phyloP scores from a whole-genome alignment of 2,329 filamentous ascomycete species.

The Colletotrichum somersetense region DNA sequence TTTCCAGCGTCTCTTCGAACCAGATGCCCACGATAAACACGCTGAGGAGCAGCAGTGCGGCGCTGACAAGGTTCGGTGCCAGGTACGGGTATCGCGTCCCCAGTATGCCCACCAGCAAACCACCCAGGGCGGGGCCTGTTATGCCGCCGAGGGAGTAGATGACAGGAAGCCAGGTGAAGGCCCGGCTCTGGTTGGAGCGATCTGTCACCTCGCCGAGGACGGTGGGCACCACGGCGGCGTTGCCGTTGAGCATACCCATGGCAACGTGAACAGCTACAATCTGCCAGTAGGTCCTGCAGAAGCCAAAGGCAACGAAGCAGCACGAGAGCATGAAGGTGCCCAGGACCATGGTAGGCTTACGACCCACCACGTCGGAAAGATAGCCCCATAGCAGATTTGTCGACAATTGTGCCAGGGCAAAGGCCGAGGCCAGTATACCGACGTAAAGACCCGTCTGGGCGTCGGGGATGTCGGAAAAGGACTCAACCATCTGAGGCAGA shows the following conservation, averaged over 20 bases:
- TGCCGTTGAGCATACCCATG: conserved; percentile 96
- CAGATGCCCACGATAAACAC: conserved; percentile 82
- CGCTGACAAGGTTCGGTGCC: conserved; percentile 84
- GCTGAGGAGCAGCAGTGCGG: conserved; percentile 77
- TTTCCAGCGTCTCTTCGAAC: conserved; percentile 87
- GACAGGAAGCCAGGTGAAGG: conserved; percentile 94
- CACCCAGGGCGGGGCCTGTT: conserved; percentile 91
- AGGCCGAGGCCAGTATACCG: conserved; percentile 88
- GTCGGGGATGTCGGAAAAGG: conserved; percentile 83
- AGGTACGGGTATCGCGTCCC: conserved; percentile 82
- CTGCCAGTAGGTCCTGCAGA: conserved; percentile 86
- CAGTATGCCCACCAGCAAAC: conserved; percentile 78
- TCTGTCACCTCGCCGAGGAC: conserved; percentile 96
- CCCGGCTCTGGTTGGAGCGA: conserved; percentile 90
- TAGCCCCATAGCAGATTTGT: conserved; percentile 95
- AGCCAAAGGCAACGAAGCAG: conserved; percentile 89
- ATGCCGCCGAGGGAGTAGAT: conserved; percentile 97
- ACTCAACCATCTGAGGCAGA: conserved; percentile 89
- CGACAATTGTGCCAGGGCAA: conserved; percentile 90
- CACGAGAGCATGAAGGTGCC: conserved; percentile 86
- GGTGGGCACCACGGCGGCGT: conserved; percentile 93
- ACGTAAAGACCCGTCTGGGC: conserved; percentile 87
- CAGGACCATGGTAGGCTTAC: conserved; percentile 84
- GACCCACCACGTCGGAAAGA: conserved; percentile 81
- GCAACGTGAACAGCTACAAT: conserved; percentile 86